phyloP scores from a whole-genome alignment of 352 stramenopile genomes.

The Globisporangium splendens region DNA sequence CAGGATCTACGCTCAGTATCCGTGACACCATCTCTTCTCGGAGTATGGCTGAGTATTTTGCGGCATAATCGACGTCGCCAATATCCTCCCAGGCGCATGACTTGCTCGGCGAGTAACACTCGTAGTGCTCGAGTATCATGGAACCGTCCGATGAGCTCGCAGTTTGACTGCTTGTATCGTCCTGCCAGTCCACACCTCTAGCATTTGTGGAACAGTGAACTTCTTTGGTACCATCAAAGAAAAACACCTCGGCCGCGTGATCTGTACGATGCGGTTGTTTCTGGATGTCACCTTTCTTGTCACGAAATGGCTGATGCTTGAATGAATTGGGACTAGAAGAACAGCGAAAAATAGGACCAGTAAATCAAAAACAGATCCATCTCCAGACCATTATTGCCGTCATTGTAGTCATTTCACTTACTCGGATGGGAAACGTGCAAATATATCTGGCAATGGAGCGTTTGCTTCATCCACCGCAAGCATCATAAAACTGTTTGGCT shows the following conservation, averaged over 20 bases:
- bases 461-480: slow-evolving; percentile 4
- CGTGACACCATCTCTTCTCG: slow-evolving; percentile 15
- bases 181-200: slow-evolving; percentile 1
- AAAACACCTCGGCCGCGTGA: slow-evolving; percentile 29
- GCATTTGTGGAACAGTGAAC: slow-evolving; percentile 12
- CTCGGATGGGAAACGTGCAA: slow-evolving; percentile 7
- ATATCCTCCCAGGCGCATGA: slow-evolving; percentile 43
- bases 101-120: neutral
- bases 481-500: slow-evolving; percentile 11
- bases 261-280: neutral
- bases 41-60: neutral
- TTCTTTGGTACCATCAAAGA: slow-evolving; percentile 34
- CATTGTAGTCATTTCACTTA: slow-evolving; percentile 1
- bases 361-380: neutral
- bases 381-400: neutral
- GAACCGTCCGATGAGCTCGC: slow-evolving; percentile 10
- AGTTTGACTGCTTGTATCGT: slow-evolving; percentile 18
- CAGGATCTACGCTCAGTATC: slow-evolving; percentile 12
- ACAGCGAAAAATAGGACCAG: neutral
- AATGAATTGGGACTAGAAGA: neutral
- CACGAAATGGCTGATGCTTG: neutral
- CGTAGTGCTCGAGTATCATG: neutral
- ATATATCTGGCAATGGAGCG: slow-evolving; percentile 9
- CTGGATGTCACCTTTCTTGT: neutral
- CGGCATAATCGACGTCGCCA: slow-evolving; percentile 19